Base-by-base conservation (phyloP, 2,329 filamentous ascomycete species). In the Lizonia empirigonia region DNA sequence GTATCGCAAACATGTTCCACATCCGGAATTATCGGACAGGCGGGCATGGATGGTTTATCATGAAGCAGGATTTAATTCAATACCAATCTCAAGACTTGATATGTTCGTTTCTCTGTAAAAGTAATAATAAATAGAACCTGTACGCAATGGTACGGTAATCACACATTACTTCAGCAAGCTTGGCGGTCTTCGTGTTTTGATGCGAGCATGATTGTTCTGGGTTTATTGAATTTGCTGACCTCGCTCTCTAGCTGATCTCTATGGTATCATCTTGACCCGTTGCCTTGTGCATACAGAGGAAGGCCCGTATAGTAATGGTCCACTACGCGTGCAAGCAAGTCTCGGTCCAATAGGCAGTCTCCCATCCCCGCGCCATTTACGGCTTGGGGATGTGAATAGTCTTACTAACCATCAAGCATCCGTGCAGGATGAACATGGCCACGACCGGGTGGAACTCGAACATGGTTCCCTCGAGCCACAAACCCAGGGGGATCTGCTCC, bases 351-450 rank as follows among this genome's bases (percentile, higher is more conserved):
- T 22, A 10, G 9, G 13, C 20, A 30, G 27, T 3, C 27, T 26
- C 34, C 29, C 0, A 7, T 20, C 9, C 13, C 12, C 26, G 20
- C 12, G 9, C 23, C 13, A 33, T 39, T 52, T 66, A 84, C 44
- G 82, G 91, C 84, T 99, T 99, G 13, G 94, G 94, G 61, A 99
- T 91, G 72, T 94, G 90, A 67, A 99, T 85, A 24, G 86, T 93
- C 82, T 93, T 95, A 79, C 91, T 96, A 58, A 93, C 88, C 94
- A 99, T 97, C 68, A 94, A 76, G 70, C 89, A 95, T 16, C 92
- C 94, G 71, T 96, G 91, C n/a, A 91, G 64, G 52, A 95, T 80
- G 75, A 97, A 99, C 53, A 97, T 68, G 19, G 86, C 75, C 7
- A 88, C 90, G 3, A 88, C 80, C 12, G 94, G 93, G 72, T 99